Evolutionary conservation across 1,284 basidiomycete genomes (phyloP).

Genomic region (Flammula alnicola): DNA sequence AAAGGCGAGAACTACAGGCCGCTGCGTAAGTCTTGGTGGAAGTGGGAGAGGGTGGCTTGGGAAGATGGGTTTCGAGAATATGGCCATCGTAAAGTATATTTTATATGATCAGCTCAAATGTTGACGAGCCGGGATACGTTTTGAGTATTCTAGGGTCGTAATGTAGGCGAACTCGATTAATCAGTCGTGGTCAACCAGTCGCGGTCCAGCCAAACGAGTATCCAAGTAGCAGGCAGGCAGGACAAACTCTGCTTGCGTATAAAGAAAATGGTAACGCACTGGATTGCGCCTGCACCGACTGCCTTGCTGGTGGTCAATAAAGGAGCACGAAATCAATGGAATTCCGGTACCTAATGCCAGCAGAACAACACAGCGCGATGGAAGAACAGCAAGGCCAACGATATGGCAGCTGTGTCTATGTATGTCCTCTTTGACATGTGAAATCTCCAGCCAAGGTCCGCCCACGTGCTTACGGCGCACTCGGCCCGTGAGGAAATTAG

Average conservation of each 20-base stretch:
- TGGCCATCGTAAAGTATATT: constrained; percentile 19
- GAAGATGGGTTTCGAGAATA: constrained; percentile 20
- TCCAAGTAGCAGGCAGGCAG: not conserved
- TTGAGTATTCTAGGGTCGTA: too few species aligned
- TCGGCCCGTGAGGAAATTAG: too few species aligned
- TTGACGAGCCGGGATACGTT: too few species aligned
- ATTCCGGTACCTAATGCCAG: not conserved
- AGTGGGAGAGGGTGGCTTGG: constrained; percentile 18
- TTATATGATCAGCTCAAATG: too few species aligned
- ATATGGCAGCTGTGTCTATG: not conserved
- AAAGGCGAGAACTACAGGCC: constrained; percentile 31
- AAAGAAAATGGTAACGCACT: not conserved
- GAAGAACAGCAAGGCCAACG: not conserved
- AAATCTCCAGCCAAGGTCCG: too few species aligned
- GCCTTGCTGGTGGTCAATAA: too few species aligned
- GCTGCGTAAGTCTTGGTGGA: constrained; percentile 19
- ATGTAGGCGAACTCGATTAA: too few species aligned
- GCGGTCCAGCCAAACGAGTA: not conserved
- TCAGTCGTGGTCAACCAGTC: too few species aligned
- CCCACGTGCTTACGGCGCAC: too few species aligned
- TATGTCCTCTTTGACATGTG: constrained; percentile 10
- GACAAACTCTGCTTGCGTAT: not conserved
- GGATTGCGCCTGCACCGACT: too few species aligned
- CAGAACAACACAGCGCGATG: not conserved
- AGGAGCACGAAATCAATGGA: not conserved